Percentiles rank a stretch among this genome's conserved stretches.
These are phyloP conservation scores for Trametes punicea DNA, from an alignment of 768 basidiomycete species.

Conservation along the genomic window DNA sequence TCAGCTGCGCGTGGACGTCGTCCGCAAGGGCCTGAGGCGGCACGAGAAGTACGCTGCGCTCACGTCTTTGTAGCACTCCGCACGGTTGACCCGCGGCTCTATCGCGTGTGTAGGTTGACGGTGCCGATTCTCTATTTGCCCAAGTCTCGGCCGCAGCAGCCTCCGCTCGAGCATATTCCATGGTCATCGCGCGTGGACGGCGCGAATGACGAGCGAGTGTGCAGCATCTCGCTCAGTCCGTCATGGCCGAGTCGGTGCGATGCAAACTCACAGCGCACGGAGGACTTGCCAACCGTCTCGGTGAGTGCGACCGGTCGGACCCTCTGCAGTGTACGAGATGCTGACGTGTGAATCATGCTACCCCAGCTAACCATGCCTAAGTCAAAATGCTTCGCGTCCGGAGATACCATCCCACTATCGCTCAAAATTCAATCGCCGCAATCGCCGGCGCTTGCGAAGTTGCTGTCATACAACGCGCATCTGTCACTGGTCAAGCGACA, in stretches of 20 bases:
- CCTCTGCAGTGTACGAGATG: not conserved
- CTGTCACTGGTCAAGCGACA: constrained; percentile 38
- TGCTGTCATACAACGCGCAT: constrained; percentile 34
- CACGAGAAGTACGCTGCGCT: constrained; percentile 36
- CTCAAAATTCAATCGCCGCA: constrained; percentile 35
- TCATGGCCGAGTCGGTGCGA: constrained; percentile 16
- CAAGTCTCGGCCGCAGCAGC: constrained; percentile 37
- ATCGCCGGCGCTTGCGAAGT: constrained; percentile 37
- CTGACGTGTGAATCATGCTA: not conserved
- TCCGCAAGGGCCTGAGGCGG: constrained; percentile 38
- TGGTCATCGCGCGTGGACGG: constrained; percentile 23
- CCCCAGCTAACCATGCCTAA: constrained; percentile 40
- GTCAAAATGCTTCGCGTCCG: constrained; percentile 37
- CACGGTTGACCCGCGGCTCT: constrained; percentile 6
- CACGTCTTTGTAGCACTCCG: not conserved
- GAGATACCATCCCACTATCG: constrained; percentile 39
- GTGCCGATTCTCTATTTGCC: constrained; percentile 44
- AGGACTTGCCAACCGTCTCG: constrained; percentile 8
- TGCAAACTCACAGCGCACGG: constrained; percentile 3
- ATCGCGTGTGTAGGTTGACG: constrained; percentile 6
- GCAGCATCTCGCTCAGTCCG: constrained; percentile 25
- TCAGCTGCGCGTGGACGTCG: constrained; percentile 36
- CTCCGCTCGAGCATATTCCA: constrained; percentile 34
- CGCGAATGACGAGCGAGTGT: constrained; percentile 29
- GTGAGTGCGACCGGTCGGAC: constrained; percentile 1